A percentile compares a stretch with the other conserved stretches of the same genome.
Conservation (phyloP, 139 green algal species). For the Chlamydomonas applanata region DNA sequence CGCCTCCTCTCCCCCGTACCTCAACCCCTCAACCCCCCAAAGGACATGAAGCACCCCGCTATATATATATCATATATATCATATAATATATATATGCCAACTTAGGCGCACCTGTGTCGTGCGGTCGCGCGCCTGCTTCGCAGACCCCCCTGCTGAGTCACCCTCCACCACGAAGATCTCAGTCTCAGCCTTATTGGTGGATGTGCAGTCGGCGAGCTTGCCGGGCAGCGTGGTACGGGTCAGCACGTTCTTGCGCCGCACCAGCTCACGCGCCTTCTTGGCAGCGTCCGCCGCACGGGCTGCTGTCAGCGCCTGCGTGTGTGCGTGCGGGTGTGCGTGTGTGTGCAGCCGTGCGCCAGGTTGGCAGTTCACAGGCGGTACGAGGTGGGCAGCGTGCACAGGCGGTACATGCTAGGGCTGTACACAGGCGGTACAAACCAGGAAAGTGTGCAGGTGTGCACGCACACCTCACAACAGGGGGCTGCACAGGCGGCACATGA, state of each 20-base stretch:
- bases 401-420: no score
- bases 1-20: neutral
- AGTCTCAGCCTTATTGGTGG: constrained; percentile 15
- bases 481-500: no score
- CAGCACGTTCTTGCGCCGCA: constrained; percentile 91
- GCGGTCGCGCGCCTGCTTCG: constrained; percentile 93
- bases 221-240: constrained; percentile 85
- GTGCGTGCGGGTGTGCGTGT: no score
- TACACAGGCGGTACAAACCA: no score
- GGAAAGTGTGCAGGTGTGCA: no score
- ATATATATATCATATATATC: no score
- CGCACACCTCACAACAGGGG: no score
- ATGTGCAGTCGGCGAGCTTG: constrained; percentile 95
- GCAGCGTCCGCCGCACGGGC: constrained; percentile 86
- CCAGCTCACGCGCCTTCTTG: constrained; percentile 90
- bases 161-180: constrained; percentile 99
- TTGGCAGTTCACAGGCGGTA: neutral
- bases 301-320: constrained; percentile 44
- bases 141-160: constrained; percentile 91
- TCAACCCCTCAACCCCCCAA: no score
- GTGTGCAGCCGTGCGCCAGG: no score
- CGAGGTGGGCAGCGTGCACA: no score
- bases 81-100: no score
- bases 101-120: constrained; percentile 25
- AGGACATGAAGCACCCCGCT: no score